Evolutionary conservation across 1,284 basidiomycete genomes (phyloP).

Genomic region (Ganoderma lucidum): DNA sequence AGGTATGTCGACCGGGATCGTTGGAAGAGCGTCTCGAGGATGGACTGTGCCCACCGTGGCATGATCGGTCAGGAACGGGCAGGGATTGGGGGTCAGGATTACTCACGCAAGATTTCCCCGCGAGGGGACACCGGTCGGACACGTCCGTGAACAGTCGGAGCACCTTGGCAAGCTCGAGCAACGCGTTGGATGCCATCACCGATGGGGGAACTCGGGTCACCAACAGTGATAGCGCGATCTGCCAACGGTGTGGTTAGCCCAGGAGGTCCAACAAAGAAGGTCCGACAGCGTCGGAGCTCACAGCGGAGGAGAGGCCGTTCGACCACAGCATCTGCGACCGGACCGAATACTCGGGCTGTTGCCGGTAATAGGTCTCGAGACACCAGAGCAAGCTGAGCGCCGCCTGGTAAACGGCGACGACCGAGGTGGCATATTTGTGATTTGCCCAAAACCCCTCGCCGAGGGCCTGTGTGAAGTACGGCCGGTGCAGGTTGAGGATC

Average conservation of each 20-base stretch:
- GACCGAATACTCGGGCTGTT: constrained; percentile 58
- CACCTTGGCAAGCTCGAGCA: constrained; percentile 69
- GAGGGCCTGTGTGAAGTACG: constrained; percentile 76
- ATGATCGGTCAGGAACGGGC: constrained; percentile 1
- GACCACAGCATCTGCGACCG: constrained; percentile 73
- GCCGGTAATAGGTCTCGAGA: constrained; percentile 60
- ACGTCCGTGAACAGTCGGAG: constrained; percentile 66
- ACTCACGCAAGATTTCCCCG: constrained; percentile 67
- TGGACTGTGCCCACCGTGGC: constrained; percentile 27
- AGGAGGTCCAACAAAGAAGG: constrained; percentile 10
- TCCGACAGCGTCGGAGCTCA: constrained; percentile 41
- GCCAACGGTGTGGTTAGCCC: constrained; percentile 17
- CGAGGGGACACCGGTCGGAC: constrained; percentile 59
- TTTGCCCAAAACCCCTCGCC: constrained; percentile 66
- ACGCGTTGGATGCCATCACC: constrained; percentile 63
- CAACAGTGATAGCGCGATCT: constrained; percentile 75
- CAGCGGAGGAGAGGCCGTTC: constrained; percentile 68
- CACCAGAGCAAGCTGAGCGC: constrained; percentile 63
- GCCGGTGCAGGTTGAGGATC: constrained; percentile 72
- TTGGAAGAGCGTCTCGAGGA: constrained; percentile 37
- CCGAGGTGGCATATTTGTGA: constrained; percentile 65
- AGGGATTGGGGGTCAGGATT: background rate
- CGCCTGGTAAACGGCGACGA: constrained; percentile 68
- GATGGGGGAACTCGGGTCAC: constrained; percentile 69
- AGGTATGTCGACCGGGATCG: constrained; percentile 35